Percentiles rank a stretch among this genome's conserved stretches.
phyloP scores from a whole-genome alignment of 2,329 filamentous ascomycete genomes.

The Dactylonectria estremocensis region DNA sequence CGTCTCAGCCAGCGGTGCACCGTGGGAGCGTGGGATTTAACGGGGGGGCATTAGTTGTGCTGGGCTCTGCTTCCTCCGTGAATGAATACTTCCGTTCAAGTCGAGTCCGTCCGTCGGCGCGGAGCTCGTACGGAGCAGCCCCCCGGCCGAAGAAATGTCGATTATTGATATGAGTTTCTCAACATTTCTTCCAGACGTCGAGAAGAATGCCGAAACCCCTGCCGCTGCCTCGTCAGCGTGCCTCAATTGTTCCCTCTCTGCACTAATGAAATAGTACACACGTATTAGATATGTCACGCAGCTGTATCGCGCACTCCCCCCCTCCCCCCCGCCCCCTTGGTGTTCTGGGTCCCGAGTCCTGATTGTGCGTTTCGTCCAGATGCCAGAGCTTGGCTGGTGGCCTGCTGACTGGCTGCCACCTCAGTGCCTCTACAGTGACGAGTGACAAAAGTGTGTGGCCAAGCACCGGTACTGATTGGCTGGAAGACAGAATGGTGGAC shows the following conservation, averaged over 20 bases:
- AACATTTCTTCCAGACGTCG: neutral
- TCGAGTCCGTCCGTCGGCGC: neutral
- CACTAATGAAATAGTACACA: too few relatives aligned
- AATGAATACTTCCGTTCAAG: slow-evolving; percentile 3
- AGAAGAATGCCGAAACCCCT: neutral
- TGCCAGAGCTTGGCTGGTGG: slow-evolving; percentile 10
- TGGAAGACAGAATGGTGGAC: neutral
- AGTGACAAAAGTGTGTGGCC: neutral
- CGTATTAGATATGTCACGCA: too few relatives aligned
- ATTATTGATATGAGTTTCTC: neutral
- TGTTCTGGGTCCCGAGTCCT: slow-evolving; percentile 1
- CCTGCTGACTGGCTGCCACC: slow-evolving; percentile 19
- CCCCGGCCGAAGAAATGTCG: neutral
- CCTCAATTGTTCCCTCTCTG: neutral
- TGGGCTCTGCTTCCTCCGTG: slow-evolving; percentile 2
- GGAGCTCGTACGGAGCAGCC: neutral
- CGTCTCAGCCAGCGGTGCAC: slow-evolving; percentile 16
- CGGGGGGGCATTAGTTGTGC: neutral
- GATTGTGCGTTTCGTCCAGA: neutral
- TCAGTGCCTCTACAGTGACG: neutral
- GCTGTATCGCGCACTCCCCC: neutral
- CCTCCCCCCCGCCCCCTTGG: neutral
- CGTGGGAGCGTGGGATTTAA: slow-evolving; percentile 23
- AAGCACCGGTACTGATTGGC: slow-evolving; percentile 18
- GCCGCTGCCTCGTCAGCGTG: neutral